Base-by-base conservation (phyloP, 495 filamentous ascomycete genomes). In the Parathielavia hyrcaniae region DNA sequence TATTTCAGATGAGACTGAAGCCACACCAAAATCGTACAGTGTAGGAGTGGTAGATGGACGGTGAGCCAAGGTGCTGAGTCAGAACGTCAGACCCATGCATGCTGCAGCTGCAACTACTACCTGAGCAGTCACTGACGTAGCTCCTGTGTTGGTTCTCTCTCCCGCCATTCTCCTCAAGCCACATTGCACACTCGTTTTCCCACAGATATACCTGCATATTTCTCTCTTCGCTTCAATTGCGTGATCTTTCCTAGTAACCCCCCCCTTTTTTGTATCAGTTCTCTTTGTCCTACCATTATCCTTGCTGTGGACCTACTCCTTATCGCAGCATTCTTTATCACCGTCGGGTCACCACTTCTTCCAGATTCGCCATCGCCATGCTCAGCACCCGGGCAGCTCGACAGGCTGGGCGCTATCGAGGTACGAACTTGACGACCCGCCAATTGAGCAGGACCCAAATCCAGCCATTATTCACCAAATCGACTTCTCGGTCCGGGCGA, bases 331-430 rank as follows among this genome's bases (percentile, higher is more conserved):
- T 1, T 12, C 20, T 19, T 36, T 11, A n/a, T 44, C 50, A 46
- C 50, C 55, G 55, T 57, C n/a, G n/a, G n/a, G n/a, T n/a, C 55
- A 50, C 55, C 22, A 10, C 34, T 9, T 41, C 8, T n/a, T 16
- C 36, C 2, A 11, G 39, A 58, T n/a, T n/a, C 30, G 53, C 40
- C 56, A 36, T 30, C 41, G 54, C 46, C 9, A 62, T 61, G 60
- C 50, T 55, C 35, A 36, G 60, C 43, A 14, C 39, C 41, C 61
- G 52, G 11, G 47, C 49, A 40, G 52, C 55, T 20, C 61, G 58
- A 13, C 48, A 60, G 14, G 43, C 49, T 32, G 60, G 58, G 20
- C 48, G n/a, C n/a, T 36, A 43, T 2, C 47, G 41, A n/a, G 38
- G 39, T 34, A 38, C 55, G 8, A 50, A 13, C 2, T 43, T 34